Conservation (phyloP, 257 asterid genomes). For the Penstemon newberryi region DNA sequence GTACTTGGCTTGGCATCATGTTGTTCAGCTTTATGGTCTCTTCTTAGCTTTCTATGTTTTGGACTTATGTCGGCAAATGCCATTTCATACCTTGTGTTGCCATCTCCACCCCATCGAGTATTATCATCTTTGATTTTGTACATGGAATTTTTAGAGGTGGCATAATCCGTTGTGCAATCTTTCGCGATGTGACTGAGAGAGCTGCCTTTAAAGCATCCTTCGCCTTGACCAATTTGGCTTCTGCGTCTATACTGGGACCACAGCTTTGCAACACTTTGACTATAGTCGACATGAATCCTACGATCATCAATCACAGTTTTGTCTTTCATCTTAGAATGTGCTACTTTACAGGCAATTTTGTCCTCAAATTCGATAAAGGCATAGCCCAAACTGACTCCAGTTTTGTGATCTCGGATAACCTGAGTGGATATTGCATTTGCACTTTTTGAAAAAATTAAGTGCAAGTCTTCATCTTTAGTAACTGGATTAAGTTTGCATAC, state of each 20-base stretch:
- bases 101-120: constrained; percentile 76
- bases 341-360: constrained; percentile 86
- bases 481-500: constrained; percentile 97
- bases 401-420: neutral
- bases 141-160: constrained; percentile 44
- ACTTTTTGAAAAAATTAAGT: constrained; percentile 88
- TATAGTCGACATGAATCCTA: constrained; percentile 93
- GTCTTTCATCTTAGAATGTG: constrained; percentile 98
- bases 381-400: too few relatives aligned
- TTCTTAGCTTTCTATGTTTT: constrained; percentile 49
- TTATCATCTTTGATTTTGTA: constrained; percentile 67
- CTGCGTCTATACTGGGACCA: constrained; percentile 83
- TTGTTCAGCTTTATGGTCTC: constrained; percentile 44
- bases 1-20: constrained; percentile 36
- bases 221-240: constrained; percentile 62
- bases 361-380: constrained; percentile 64
- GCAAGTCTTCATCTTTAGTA: constrained; percentile 93
- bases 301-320: constrained; percentile 93
- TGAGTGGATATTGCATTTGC: constrained; percentile 72
- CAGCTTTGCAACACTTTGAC: constrained; percentile 93
- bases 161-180: constrained; percentile 71
- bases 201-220: constrained; percentile 92
- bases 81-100: constrained; percentile 86
- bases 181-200: constrained; percentile 82
- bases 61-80: constrained; percentile 64